Percentiles rank a stretch among this genome's conserved stretches.
These are phyloP conservation scores for Canavalia gladiata DNA, from an alignment of 306 rosid species.

Conservation along the genomic window DNA sequence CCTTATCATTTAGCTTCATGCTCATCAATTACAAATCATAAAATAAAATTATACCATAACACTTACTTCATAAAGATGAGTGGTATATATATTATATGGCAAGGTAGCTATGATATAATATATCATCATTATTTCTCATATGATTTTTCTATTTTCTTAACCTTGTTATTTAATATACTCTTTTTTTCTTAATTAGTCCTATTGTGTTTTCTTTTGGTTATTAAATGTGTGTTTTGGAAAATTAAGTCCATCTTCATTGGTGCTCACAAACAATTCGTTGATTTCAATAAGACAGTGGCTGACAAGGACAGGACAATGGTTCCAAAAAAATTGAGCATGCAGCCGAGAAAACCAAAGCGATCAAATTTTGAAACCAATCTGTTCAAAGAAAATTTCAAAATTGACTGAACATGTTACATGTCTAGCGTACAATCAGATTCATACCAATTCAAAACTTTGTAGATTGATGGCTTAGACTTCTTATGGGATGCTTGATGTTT, in stretches of 20 bases:
- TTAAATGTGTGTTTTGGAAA: background rate
- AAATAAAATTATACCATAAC: background rate
- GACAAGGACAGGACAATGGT: conserved; percentile 24
- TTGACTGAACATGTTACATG: conserved; percentile 21
- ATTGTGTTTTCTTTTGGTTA: background rate
- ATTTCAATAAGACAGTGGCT: conserved; percentile 28
- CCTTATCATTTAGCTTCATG: conserved; percentile 31
- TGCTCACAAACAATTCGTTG: background rate
- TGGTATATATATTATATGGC: background rate
- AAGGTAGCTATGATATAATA: background rate
- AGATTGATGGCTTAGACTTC: background rate
- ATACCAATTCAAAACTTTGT: background rate
- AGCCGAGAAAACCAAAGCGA: conserved; percentile 5
- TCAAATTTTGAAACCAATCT: background rate
- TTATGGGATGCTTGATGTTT: no score
- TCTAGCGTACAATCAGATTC: background rate
- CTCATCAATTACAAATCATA: background rate
- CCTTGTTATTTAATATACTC: background rate
- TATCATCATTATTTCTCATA: background rate
- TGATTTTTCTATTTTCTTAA: background rate
- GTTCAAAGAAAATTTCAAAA: background rate
- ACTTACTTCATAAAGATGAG: no score
- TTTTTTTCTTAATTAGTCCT: background rate
- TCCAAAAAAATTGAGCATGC: background rate
- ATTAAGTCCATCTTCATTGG: background rate